Base-by-base conservation (phyloP, 2,329 filamentous ascomycete genomes). In the Fusarium sp. region DNA sequence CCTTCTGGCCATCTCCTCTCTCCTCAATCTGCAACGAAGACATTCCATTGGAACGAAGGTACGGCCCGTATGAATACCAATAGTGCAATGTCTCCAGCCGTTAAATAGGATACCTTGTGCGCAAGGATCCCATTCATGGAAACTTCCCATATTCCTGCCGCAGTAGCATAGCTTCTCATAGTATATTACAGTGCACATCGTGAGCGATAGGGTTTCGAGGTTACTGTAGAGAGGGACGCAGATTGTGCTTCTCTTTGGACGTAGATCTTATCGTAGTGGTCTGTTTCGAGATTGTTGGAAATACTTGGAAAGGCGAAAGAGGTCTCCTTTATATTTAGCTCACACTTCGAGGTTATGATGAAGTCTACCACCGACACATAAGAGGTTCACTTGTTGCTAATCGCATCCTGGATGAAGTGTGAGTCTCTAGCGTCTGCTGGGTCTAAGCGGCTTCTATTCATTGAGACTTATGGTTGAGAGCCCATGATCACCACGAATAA, bases 211-310 rank as follows among this genome's bases (percentile, higher is more conserved):
- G 8, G 1, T 20, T 20, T 20, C 9, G 12, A 24, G 47, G 3
- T 6, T 33, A 15, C n/a, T 24, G n/a, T 6, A 15, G 3, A 2
- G 3, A 11, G 3, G 1, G 3, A 11, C 11, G 16, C 3, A 7
- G 12, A 20, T 20, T 3, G 0, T 15, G 12, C 15, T 50, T 20
- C 1, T 33, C 6, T 20, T 7, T 15, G 2, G 2, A 15, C 0
- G 7, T 7, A 3, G 2, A 0, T 2, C 11, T 5, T 50, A 11
- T 24, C 0, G 15, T 24, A 15, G 15, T n/a, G 20, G 8, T 22
- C 7, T 24, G 18, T 4, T 12, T 20, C 8, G 12, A 14, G 12
- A 12, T 4, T 14, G 0, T 15, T 24, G 15, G 1, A 26, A 6
- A 33, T 5, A 14, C 6, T 20, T 26, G 12, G 4, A 6, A 24